Evolutionary conservation across 2,329 filamentous ascomycete species (phyloP).

Genomic region (Arthroderma uncinatum): DNA sequence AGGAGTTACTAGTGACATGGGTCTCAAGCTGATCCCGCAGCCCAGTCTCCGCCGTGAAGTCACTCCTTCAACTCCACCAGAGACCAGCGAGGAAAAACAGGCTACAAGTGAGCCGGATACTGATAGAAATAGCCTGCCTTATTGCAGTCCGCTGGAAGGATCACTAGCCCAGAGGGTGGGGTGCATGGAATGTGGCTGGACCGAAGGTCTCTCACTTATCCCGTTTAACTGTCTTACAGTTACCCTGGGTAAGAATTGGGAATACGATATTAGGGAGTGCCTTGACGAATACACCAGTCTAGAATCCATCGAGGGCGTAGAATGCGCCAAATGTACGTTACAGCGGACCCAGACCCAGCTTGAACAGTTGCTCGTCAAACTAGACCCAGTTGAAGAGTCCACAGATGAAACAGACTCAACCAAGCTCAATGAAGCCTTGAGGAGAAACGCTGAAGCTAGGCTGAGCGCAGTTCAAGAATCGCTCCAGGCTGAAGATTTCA

Average conservation of each 20-base stretch:
- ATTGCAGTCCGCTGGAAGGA: constrained; percentile 74
- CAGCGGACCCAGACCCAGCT: constrained; percentile 46
- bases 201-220: constrained; percentile 77
- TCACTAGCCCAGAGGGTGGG: constrained; percentile 78
- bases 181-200: constrained; percentile 74
- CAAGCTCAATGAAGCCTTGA: constrained; percentile 29
- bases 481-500: constrained; percentile 68
- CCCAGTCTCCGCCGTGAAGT: neutral
- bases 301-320: constrained; percentile 77
- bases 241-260: constrained; percentile 55
- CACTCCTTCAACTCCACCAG: neutral
- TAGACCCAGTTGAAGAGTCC: constrained; percentile 28
- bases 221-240: constrained; percentile 91
- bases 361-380: constrained; percentile 37
- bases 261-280: constrained; percentile 64
- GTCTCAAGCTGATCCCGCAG: constrained; percentile 26
- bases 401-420: constrained; percentile 16
- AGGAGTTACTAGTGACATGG: constrained; percentile 34
- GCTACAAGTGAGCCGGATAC: constrained; percentile 11
- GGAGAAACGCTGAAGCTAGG: constrained; percentile 38
- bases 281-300: constrained; percentile 75
- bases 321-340: constrained; percentile 85
- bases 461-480: constrained; percentile 58
- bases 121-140: constrained; percentile 14
- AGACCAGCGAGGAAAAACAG: constrained; percentile 15